Conservation (phyloP, 2,329 filamentous ascomycete genomes). For the Pestalotiopsis fici region DNA sequence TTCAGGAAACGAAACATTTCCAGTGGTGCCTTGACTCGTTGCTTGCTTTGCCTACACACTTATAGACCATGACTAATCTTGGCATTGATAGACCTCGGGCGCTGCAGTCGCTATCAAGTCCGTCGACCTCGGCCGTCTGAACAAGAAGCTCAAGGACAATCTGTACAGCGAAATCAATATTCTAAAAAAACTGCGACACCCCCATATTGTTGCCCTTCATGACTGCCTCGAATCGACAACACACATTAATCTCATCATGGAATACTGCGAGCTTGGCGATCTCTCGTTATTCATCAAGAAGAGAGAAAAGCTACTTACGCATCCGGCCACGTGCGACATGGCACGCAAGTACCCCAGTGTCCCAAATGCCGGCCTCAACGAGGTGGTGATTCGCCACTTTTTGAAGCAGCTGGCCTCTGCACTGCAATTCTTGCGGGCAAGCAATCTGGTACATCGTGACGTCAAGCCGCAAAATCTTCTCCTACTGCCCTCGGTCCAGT, state of each 20-base stretch:
- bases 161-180: constrained; percentile 95
- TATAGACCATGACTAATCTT: neutral
- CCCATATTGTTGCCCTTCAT: constrained; percentile 94
- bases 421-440: constrained; percentile 80
- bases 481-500: constrained; percentile 78
- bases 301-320: constrained; percentile 75
- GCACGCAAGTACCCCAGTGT: constrained; percentile 90
- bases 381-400: constrained; percentile 96
- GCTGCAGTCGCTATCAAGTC: constrained; percentile 94
- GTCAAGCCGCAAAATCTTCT: constrained; percentile 97
- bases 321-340: constrained; percentile 85
- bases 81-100: constrained; percentile 63
- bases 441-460: constrained; percentile 92
- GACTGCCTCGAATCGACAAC: constrained; percentile 85
- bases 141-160: constrained; percentile 95
- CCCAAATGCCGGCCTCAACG: constrained; percentile 82
- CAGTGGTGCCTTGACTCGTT: constrained; percentile 6
- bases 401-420: constrained; percentile 93
- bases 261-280: constrained; percentile 95
- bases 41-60: neutral
- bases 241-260: constrained; percentile 97
- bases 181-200: constrained; percentile 88
- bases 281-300: constrained; percentile 96
- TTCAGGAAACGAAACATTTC: neutral
- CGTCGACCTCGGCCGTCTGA: constrained; percentile 86